These are phyloP conservation scores for Cyclocybe cylindracea DNA, from an alignment of 768 basidiomycete species.

Conservation along the genomic window DNA sequence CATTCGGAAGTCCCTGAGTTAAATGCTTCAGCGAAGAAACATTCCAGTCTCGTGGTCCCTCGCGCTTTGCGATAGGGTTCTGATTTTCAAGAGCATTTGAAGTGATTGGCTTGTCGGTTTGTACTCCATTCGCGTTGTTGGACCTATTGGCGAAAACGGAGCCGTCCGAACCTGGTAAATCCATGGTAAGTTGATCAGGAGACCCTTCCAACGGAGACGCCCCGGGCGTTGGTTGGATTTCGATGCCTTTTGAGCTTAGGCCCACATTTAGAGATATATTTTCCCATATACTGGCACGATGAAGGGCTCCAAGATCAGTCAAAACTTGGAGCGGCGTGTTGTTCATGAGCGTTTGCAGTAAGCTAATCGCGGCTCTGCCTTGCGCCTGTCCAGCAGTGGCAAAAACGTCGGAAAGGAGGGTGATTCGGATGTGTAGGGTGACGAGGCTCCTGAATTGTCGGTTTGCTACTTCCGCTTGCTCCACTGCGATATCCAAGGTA, in stretches of 20 bases:
- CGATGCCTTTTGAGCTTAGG: conserved; percentile 54
- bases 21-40: conserved; percentile 78
- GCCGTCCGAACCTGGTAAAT: conserved; percentile 38
- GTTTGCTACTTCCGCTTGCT: conserved; percentile 54
- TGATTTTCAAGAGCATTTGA: conserved; percentile 17
- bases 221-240: conserved; percentile 41
- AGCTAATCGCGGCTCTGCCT: conserved; percentile 69
- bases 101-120: conserved; percentile 14
- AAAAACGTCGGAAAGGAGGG: conserved; percentile 86
- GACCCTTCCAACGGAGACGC: conserved; percentile 51
- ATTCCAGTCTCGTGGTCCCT: conserved; percentile 60
- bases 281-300: conserved; percentile 85
- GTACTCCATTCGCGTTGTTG: conserved; percentile 31
- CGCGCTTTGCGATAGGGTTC: conserved; percentile 34
- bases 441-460: conserved; percentile 71
- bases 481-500: conserved; percentile 31
- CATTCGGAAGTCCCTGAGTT: conserved; percentile 73
- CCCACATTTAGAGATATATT: conserved; percentile 75
- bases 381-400: conserved; percentile 81
- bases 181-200: conserved; percentile 41
- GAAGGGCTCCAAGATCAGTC: conserved; percentile 72
- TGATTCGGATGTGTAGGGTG: conserved; percentile 75
- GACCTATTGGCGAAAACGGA: conserved; percentile 30
- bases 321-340: conserved; percentile 65
- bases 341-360: conserved; percentile 75